Evolutionary conservation across 306 rosid species (phyloP).

Genomic region (Fagus crenata): DNA sequence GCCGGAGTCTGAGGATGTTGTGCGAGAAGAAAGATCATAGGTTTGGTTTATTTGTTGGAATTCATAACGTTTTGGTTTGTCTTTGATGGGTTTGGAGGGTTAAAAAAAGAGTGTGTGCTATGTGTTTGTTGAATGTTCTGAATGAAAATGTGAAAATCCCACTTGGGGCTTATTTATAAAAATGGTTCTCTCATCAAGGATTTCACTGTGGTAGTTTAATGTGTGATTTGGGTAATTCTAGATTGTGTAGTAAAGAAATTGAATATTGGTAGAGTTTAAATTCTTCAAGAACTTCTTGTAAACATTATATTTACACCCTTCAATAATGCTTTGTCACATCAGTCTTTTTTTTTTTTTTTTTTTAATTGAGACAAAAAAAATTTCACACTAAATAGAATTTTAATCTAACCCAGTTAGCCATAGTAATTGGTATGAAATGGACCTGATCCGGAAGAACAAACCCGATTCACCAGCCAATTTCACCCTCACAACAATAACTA

Average conservation of each 20-base stretch:
- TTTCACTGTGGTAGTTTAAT: not conserved
- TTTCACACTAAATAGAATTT: too few relatives aligned
- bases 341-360: too few relatives aligned
- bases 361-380: too few relatives aligned
- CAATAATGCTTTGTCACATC: too few relatives aligned
- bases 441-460: too few relatives aligned
- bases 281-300: too few relatives aligned
- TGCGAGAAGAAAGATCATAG: slow-evolving; percentile 40
- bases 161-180: not conserved
- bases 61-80: not conserved
- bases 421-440: too few relatives aligned
- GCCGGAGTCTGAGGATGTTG: slow-evolving; percentile 21
- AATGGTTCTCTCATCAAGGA: not conserved
- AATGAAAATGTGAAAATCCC: slow-evolving; percentile 5
- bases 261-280: not conserved
- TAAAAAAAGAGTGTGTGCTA: slow-evolving; percentile 15
- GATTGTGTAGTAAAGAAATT: not conserved
- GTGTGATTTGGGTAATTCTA: not conserved
- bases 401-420: too few relatives aligned
- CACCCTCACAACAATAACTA: too few relatives aligned
- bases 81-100: not conserved
- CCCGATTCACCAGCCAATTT: too few relatives aligned
- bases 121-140: slow-evolving; percentile 52
- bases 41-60: slow-evolving; percentile 3
- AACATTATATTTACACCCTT: too few relatives aligned